Evolutionary conservation across 352 stramenopile genomes (phyloP), one percentile per base, ranked within the genome.

Genomic region (Pythium phragmitis): DNA sequence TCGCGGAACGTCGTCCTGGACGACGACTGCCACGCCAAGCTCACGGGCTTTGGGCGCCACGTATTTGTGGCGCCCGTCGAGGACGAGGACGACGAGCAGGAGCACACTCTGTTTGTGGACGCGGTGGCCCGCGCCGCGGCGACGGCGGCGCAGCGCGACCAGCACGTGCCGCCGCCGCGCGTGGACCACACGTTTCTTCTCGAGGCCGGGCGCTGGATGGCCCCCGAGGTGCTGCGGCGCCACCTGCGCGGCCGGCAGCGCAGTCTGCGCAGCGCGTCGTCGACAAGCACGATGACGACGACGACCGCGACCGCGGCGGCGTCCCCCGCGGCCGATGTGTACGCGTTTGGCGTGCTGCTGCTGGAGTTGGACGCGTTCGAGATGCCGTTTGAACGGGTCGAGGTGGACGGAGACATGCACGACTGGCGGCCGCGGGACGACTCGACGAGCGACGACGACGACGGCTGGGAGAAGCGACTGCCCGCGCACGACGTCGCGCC

Each of bases 1-100:
- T 72, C 65, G 37, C 58, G 59, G 11, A 67, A 72, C 48, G 65
- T 72, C 34, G 30, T 72, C 37, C 21, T 72, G 57, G 53, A 71
- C 46, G 65, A 67, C 46, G 45, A 57, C 12, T 63, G 39, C 51
- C 58, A 57, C 21, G 52, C 58, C 65, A 71, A 71, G 53, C 51
- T 71, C 33, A 63, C 50, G 3, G 65, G 59, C 16, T 67, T 71
- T 48, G 65, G 65, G 13, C 63, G 63, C 5, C 63, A 70, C 57
- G 41, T 58, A 30, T 64, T 65, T 55, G 48, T 70, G 21, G 47
- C 34, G 2, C 16, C 43, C 17, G 61, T 47, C 8, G 17, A 39
- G 7, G 59, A 41, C 16, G 58, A 46, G 4, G 49, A 13, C 16
- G 57, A 63, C 5, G 26, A 65, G 16, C 1, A 23, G 1, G 41